These are phyloP conservation scores for Colletotrichum somersetense DNA, from an alignment of 2,329 filamentous ascomycete species.

Conservation along the genomic window DNA sequence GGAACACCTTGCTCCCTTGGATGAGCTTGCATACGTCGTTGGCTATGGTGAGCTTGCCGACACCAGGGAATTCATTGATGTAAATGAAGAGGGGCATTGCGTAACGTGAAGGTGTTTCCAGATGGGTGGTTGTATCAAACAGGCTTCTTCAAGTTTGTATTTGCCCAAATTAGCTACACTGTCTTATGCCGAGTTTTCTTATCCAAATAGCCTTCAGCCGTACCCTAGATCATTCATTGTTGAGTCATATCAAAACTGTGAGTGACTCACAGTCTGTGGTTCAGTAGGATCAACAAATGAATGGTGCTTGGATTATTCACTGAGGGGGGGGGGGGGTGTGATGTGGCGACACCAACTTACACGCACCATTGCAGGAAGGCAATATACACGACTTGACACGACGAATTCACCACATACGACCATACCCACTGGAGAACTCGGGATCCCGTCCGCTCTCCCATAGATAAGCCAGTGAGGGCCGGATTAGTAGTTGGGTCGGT, in stretches of 20 bases:
- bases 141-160: background rate
- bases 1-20: slow-evolving; percentile 45
- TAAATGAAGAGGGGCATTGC: slow-evolving; percentile 45
- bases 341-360: no score
- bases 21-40: slow-evolving; percentile 47
- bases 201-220: background rate
- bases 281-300: background rate
- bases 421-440: background rate
- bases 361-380: no score
- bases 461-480: no score
- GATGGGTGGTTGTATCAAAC: no score
- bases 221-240: background rate
- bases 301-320: no score
- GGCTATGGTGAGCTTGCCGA: slow-evolving; percentile 50
- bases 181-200: no score
- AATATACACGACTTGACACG: no score
- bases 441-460: no score
- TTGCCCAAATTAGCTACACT: background rate
- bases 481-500: no score
- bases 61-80: slow-evolving; percentile 51
- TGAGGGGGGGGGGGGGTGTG: no score
- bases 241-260: background rate
- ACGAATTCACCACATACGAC: background rate
- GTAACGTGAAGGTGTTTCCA: background rate
- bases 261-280: background rate